Base-by-base conservation (phyloP, 805 yeast genomes). In the Yarrowia alimentaria region DNA sequence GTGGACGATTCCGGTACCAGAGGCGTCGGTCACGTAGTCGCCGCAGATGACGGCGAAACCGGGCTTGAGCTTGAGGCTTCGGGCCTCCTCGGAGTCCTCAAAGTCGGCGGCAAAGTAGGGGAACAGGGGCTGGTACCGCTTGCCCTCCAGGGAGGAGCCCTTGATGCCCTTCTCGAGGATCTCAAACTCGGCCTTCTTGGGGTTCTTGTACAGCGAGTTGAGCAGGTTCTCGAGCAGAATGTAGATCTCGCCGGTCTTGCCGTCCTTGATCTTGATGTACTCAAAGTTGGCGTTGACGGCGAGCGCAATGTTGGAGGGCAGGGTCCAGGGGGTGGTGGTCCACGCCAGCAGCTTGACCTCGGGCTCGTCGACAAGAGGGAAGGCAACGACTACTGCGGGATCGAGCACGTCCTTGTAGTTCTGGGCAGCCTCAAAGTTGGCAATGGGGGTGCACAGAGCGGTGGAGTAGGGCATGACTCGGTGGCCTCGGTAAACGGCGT, bases 301-400 rank as follows among this genome's bases (percentile, higher is more conserved):
- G 56, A 93, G 77, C 11, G 90, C 91, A 66, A 93, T 71, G 68
- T 93, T 91, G 21, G 96, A 85, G 32, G 99, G 99, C 64, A 93
- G 75, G 45, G 99, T 94, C 99, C 99, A 93, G 49, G 99, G 99
- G 19, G 99, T 93, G 55, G 99, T 93, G 35, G 99, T 93, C 99
- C 99, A 93, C 8, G 98, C 98, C 30, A 93, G 90, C 58, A 93
- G 74, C 58, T 78, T 73, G 50, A 95, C 86, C 62, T 84, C 80
- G 57, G 87, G 89, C 62, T 90, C 94, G 56, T 80, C 85, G 24
- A 77, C 71, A 52, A 86, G 73, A 56, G 86, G 85, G 76, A 93
- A 94, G 20, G 88, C 95, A 60, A 93, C 70, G 54, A 96, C 89
- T 45, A 94, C 90, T 9, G 96, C 96, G 8, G 99, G 99, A 68